Conservation (phyloP, 1,139 yeast species). For the Hanseniaspora gamundiae region DNA sequence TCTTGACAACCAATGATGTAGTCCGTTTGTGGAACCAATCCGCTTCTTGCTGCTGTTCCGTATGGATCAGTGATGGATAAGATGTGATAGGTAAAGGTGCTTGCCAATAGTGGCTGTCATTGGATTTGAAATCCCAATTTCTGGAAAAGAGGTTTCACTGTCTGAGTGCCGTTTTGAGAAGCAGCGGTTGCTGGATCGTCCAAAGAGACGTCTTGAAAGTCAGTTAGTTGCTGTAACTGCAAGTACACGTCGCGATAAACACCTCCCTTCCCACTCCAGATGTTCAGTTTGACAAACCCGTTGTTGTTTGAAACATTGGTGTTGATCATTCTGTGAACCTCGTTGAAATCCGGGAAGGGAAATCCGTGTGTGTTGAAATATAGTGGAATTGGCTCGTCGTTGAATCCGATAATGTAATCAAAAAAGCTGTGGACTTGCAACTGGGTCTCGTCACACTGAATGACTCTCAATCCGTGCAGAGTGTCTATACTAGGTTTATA, state of each 20-base stretch:
- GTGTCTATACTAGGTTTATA: slow-evolving; percentile 21
- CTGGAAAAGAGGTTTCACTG: slow-evolving; percentile 20
- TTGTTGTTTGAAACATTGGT: slow-evolving; percentile 16
- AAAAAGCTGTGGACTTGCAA: slow-evolving; percentile 70
- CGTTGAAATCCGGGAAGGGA: slow-evolving; percentile 28
- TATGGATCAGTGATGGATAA: slow-evolving; percentile 51
- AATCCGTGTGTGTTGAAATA: slow-evolving; percentile 25
- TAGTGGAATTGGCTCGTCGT: slow-evolving; percentile 62
- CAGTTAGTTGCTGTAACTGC: slow-evolving; percentile 2
- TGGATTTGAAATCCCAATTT: slow-evolving; percentile 58
- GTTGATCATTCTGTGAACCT: slow-evolving; percentile 24
- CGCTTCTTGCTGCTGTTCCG: slow-evolving; percentile 81
- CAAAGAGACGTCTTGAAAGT: slow-evolving; percentile 24
- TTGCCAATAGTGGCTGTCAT: slow-evolving; percentile 61
- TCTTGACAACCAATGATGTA: slow-evolving; percentile 84
- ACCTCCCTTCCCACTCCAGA: slow-evolving; percentile 92
- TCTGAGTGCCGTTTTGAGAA: neutral
- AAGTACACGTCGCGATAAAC: slow-evolving; percentile 25
- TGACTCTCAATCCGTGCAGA: slow-evolving; percentile 42
- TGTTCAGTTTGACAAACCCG: slow-evolving; percentile 38
- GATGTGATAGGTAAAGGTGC: slow-evolving; percentile 84
- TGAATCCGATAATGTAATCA: slow-evolving; percentile 69
- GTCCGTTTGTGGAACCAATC: slow-evolving; percentile 75
- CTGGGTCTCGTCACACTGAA: slow-evolving; percentile 33
- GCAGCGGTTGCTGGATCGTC: slow-evolving; percentile 4